These are phyloP conservation scores for Alternaria infectoria DNA, from an alignment of 2,329 filamentous ascomycete genomes.

Conservation along the genomic window DNA sequence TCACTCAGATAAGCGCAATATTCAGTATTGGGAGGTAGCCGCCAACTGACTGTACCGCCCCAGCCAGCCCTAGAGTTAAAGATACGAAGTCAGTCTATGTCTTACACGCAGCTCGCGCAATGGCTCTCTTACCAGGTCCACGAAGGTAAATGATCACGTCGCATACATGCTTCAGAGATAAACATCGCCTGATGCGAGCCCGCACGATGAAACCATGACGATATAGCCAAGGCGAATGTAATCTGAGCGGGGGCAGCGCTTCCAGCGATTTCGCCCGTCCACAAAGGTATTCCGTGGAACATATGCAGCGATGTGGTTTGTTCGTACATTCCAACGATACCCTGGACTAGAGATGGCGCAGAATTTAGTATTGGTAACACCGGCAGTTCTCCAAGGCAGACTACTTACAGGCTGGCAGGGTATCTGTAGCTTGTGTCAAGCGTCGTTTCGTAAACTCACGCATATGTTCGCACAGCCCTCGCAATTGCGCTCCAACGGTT, in stretches of 20 bases:
- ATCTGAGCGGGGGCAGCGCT: constrained; percentile 1
- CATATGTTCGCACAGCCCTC: constrained; percentile 18
- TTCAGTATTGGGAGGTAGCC: constrained; percentile 13
- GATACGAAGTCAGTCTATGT: neutral
- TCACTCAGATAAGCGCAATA: constrained; percentile 12
- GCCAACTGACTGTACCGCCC: constrained; percentile 16
- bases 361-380: neutral
- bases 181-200: constrained; percentile 8
- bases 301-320: neutral
- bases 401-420: constrained; percentile 5
- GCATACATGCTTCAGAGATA: constrained; percentile 4
- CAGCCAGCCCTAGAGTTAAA: constrained; percentile 21
- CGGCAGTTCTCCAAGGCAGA: neutral
- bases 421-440: constrained; percentile 7
- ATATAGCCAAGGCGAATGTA: constrained; percentile 15
- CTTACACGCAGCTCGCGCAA: neutral
- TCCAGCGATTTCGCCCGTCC: constrained; percentile 10
- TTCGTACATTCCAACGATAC: constrained; percentile 7
- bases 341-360: neutral
- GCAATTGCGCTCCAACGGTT: constrained; percentile 4
- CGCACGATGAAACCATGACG: constrained; percentile 15
- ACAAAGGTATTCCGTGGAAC: constrained; percentile 13
- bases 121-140: neutral
- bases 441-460: constrained; percentile 12
- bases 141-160: neutral